phyloP scores from a whole-genome alignment of 116 monocot species.

The Cymodocea nodosa region DNA sequence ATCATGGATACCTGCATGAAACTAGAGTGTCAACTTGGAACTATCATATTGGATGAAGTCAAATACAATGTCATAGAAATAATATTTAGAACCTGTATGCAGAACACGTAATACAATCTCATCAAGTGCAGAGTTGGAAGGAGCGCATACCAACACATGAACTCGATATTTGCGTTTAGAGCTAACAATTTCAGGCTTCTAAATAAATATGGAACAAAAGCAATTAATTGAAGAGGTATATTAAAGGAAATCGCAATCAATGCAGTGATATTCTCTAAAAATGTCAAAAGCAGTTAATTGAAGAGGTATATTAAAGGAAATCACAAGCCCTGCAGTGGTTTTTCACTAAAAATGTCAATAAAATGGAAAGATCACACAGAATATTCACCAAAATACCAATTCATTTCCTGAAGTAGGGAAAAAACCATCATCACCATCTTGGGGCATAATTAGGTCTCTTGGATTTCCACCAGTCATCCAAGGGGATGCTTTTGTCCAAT shows the following conservation, averaged over 20 bases:
- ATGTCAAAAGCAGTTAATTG: too few species aligned
- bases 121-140: conserved; percentile 98
- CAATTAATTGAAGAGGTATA: too few species aligned
- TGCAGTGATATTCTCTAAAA: too few species aligned
- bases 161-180: conserved; percentile 86
- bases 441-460: conserved; percentile 70
- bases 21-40: background rate
- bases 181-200: conserved; percentile 91
- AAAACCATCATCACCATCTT: conserved; percentile 89
- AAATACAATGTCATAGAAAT: background rate
- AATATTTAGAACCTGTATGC: conserved; percentile 40
- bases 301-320: too few species aligned
- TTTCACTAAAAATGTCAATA: background rate
- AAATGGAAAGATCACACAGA: background rate
- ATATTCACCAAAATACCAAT: conserved; percentile 36
- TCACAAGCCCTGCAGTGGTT: too few species aligned
- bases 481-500: conserved; percentile 88
- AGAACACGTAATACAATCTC: conserved; percentile 93
- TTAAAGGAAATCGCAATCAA: too few species aligned
- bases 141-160: conserved; percentile 98
- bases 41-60: background rate
- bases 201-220: background rate
- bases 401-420: conserved; percentile 69
- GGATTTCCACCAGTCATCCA: conserved; percentile 73
- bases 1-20: conserved; percentile 77